These are phyloP conservation scores for Sarcomyxa edulis DNA, from an alignment of 768 basidiomycete species.

Conservation along the genomic window DNA sequence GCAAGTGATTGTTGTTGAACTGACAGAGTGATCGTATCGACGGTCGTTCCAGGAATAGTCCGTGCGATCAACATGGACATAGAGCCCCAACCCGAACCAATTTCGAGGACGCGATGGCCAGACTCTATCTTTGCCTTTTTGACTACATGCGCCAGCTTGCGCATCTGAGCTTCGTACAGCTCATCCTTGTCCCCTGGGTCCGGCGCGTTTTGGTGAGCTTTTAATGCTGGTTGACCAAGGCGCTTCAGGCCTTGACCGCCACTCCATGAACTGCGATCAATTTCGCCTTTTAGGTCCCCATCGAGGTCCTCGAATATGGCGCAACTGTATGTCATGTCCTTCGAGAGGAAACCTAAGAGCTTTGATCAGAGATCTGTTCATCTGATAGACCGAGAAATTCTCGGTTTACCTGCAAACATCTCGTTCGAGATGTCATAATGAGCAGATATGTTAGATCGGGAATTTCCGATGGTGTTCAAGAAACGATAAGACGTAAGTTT, in stretches of 20 bases:
- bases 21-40: slow-evolving; percentile 73
- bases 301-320: slow-evolving; percentile 66
- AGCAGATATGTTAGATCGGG: slow-evolving; percentile 63
- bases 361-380: neutral
- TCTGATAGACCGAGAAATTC: slow-evolving; percentile 14
- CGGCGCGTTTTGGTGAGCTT: slow-evolving; percentile 1
- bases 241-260: slow-evolving; percentile 30
- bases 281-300: slow-evolving; percentile 37
- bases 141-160: slow-evolving; percentile 62
- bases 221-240: slow-evolving; percentile 13
- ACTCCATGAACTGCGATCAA: slow-evolving; percentile 20
- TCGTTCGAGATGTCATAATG: slow-evolving; percentile 79
- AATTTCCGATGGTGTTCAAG: slow-evolving; percentile 60
- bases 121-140: slow-evolving; percentile 55
- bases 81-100: slow-evolving; percentile 78
- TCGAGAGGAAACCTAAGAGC: slow-evolving; percentile 45
- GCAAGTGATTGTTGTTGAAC: slow-evolving; percentile 59
- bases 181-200: slow-evolving; percentile 14
- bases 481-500: slow-evolving; percentile 56
- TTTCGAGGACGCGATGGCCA: slow-evolving; percentile 59
- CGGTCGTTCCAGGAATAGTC: slow-evolving; percentile 46
- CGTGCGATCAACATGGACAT: slow-evolving; percentile 60
- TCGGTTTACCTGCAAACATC: slow-evolving; percentile 68
- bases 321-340: slow-evolving; percentile 77
- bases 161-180: slow-evolving; percentile 47